phyloP scores from a whole-genome alignment of 179 eudicot species.

The Amaranthus tricolor region DNA sequence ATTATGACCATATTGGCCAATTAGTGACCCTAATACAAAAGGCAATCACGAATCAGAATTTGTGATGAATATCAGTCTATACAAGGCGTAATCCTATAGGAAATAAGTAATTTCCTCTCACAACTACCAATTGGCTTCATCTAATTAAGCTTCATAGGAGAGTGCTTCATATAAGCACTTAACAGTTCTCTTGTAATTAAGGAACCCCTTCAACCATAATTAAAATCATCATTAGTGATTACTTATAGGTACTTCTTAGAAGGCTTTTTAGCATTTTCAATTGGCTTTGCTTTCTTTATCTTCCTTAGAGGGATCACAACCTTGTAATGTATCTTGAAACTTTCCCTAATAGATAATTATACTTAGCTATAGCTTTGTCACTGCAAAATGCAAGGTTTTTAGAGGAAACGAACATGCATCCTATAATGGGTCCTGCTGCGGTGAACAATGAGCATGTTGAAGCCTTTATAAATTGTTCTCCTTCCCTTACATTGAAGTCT shows the following conservation, averaged over 20 bases:
- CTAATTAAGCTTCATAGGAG: neutral
- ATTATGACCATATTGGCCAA: neutral
- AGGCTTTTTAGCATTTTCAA: slow-evolving; percentile 35
- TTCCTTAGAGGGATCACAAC: slow-evolving; percentile 48
- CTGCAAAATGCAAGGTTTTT: slow-evolving; percentile 38
- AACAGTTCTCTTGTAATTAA: slow-evolving; percentile 40
- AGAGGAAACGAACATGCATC: slow-evolving; percentile 38
- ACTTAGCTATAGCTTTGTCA: slow-evolving; percentile 25
- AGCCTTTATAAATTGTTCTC: slow-evolving; percentile 34
- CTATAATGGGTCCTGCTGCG: slow-evolving; percentile 33
- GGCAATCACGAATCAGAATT: neutral
- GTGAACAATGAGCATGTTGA: slow-evolving; percentile 34
- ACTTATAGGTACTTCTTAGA: slow-evolving; percentile 50
- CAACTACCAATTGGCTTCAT: neutral
- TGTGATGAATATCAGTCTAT: neutral
- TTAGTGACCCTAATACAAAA: neutral
- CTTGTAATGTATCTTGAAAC: slow-evolving; percentile 28
- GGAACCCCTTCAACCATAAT: slow-evolving; percentile 66
- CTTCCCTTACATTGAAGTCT: neutral
- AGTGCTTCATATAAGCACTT: slow-evolving; percentile 38
- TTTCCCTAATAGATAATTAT: slow-evolving; percentile 18
- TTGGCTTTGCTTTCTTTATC: slow-evolving; percentile 38
- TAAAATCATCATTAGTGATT: slow-evolving; percentile 51
- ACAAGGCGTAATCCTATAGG: neutral
- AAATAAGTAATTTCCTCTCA: neutral